Evolutionary conservation across 1,284 basidiomycete genomes (phyloP).

Genomic region (Pterulicium gracile): DNA sequence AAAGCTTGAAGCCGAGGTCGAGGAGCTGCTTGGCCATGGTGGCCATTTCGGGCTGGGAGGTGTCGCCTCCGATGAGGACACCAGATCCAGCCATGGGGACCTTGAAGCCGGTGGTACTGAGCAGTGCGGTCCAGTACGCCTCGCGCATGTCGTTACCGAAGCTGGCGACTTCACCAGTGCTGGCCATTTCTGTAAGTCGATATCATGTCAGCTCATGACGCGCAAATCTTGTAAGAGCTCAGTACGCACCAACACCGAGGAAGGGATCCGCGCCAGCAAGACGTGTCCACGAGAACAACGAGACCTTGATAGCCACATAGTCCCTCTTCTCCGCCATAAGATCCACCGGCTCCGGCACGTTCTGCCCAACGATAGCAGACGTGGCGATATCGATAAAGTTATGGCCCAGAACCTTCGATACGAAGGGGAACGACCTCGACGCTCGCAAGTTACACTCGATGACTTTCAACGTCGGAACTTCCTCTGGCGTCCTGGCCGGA

Average conservation of each 20-base stretch:
- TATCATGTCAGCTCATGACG: conserved; percentile 3
- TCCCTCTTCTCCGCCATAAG: conserved; percentile 86
- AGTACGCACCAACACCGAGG: conserved; percentile 80
- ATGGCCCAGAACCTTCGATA: conserved; percentile 93
- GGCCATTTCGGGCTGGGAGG: conserved; percentile 72
- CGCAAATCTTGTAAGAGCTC: too few relatives aligned
- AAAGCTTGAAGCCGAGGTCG: conserved; percentile 86
- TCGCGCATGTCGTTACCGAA: conserved; percentile 94
- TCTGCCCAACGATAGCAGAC: conserved; percentile 79
- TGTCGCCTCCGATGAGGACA: conserved; percentile 83
- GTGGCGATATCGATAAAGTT: conserved; percentile 98
- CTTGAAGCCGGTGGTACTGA: conserved; percentile 88
- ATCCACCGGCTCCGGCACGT: conserved; percentile 91
- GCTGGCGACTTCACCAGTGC: conserved; percentile 96
- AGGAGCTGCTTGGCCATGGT: conserved; percentile 68
- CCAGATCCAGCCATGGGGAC: conserved; percentile 74
- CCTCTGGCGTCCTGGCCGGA: conserved; percentile 39
- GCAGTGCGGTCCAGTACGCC: conserved; percentile 91
- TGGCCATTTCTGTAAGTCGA: conserved; percentile 81
- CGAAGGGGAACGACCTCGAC: conserved; percentile 98
- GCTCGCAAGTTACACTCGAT: conserved; percentile 99
- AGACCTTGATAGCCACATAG: conserved; percentile 95
- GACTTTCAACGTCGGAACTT: conserved; percentile 80
- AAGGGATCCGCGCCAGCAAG: conserved; percentile 93
- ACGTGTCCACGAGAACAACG: conserved; percentile 98